Evolutionary conservation across 2,329 filamentous ascomycete genomes (phyloP).

Genomic region (Pseudogymnoascus sp.): DNA sequence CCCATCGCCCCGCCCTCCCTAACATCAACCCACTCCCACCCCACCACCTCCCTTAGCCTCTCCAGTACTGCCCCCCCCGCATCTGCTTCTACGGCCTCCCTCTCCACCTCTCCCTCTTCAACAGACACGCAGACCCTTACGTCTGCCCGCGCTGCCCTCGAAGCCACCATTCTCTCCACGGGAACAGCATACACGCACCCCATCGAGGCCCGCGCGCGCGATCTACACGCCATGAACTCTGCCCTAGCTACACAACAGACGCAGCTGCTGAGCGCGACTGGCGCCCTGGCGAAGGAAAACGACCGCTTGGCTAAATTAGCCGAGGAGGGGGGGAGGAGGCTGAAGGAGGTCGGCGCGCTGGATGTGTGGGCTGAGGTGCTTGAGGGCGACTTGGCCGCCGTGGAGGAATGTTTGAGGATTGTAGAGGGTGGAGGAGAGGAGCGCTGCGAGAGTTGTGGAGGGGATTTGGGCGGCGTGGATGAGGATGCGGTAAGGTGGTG

Average conservation of each 20-base stretch:
- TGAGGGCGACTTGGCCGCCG: conserved; percentile 55
- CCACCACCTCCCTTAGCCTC: conserved; percentile 7
- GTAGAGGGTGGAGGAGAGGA: conserved; percentile 29
- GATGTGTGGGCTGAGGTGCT: conserved; percentile 85
- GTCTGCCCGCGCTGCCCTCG: conserved; percentile 50
- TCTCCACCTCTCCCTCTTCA: conserved; percentile 18
- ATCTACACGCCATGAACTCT: conserved; percentile 60
- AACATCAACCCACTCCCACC: not conserved
- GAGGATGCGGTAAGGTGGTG: conserved; percentile 9
- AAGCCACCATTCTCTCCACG: conserved; percentile 45
- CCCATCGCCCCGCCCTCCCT: conserved; percentile 1
- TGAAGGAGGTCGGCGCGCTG: conserved; percentile 74
- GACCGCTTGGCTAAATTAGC: conserved; percentile 57
- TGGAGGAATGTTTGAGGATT: conserved; percentile 56
- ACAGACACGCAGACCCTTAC: conserved; percentile 33
- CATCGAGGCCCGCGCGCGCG: conserved; percentile 57
- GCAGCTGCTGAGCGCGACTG: conserved; percentile 53
- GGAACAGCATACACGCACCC: conserved; percentile 63
- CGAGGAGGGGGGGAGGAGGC: conserved; percentile 50
- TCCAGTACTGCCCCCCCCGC: conserved; percentile 9
- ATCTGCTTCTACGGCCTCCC: conserved; percentile 8
- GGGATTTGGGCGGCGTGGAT: conserved; percentile 4
- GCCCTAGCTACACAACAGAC: conserved; percentile 60
- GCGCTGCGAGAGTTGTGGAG: not conserved
- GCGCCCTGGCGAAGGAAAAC: conserved; percentile 52